Base-by-base conservation (phyloP, 2,329 filamentous ascomycete genomes). In the Colletotrichum phormii region DNA sequence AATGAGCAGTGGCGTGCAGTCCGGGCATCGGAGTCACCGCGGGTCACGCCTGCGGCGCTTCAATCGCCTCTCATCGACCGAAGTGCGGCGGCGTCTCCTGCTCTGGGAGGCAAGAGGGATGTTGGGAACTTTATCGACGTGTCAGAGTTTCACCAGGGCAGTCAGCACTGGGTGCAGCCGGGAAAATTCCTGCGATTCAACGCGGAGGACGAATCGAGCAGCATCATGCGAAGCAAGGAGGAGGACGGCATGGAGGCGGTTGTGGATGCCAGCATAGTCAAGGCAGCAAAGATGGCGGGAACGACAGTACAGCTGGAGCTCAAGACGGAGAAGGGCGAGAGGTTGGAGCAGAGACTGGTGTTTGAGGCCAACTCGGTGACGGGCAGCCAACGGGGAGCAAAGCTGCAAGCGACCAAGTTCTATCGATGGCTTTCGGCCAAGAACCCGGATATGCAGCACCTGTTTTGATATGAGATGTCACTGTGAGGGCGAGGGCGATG, bases 1-100 rank as follows among this genome's bases (percentile, higher is more conserved):
- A 67, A 64, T 29, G 73, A 69, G 9, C 70, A 71, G 12, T 74
- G 73, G 73, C 61, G 65, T 22, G 73, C 71, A 22, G 46, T 74
- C 2, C 64, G 73, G 7, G 22, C 61, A 8, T 73, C 73, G 4
- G 51, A 74, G n/a, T 74, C 70, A n/a, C 73, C 73, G 18, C 37
- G 13, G 5, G 53, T 55, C 7, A 33, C 70, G 18, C 55, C 70
- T 11, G 55, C 35, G 15, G 35, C 53, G 5, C 31, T 64, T n/a
- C 31, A 29, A 7, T 26, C 67, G 6, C 57, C 67, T 13, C 26
- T 60, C 1, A 26, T 67, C 15, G 61, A 73, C 62, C 49, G 61
- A 33, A 63, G 71, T 26, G 67, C 55, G 24, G 67, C 71, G 37
- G 51, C 57, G 18, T 73, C 71, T 12, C 67, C 71, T 9, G 53